Base-by-base conservation (phyloP, 768 basidiomycete genomes). In the Tylopilus vinaceipallidus region DNA sequence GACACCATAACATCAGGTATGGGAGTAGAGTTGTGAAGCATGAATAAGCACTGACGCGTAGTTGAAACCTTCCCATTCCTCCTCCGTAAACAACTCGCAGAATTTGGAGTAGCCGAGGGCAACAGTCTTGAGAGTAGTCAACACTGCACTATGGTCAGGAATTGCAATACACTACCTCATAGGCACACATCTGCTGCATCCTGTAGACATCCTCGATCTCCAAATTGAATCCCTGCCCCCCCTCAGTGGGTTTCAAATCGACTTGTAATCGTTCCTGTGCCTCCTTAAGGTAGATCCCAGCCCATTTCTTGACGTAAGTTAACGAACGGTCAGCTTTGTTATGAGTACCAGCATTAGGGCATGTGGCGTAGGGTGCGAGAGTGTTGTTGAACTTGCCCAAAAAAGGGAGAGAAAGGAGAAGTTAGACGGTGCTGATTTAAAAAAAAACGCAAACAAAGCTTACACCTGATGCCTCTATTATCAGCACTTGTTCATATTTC, bases 61-160 rank as follows among this genome's bases (percentile, higher is more conserved):
- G 64, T 91, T 80, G 65, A 93, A 95, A 0, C 91, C 91, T 63
- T 89, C 85, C 94, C 93, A 98, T 68, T 97, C 94, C 37, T 90
- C 83, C 59, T 86, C 78, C 0, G 91, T 92, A 68, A 98, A 98
- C 3, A 97, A 73, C 47, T 84, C 83, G 55, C 93, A 98, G 71
- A 95, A 98, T 55, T 84, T 86, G 14, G 91, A 93, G 63, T 91
- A 95, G 9, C 91, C 93, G 11, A 95, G 75, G 0, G 91, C 88
- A 38, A 95, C 95, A 16, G 95, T 94, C 88, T 90, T 46, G 12
- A 30, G 36, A n/a, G 6, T n/a, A 29, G 17, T 58, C 37, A 52
- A 47, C 14, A 0, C 26, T 14, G 34, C 1, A 8, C 26, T n/a
- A 3, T 1, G 4, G 7, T 7, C 22, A 39, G 14, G 7, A 41